These are phyloP conservation scores for Nakazawaea laoshanensis DNA, from an alignment of 805 yeast genomes.

Conservation along the genomic window DNA sequence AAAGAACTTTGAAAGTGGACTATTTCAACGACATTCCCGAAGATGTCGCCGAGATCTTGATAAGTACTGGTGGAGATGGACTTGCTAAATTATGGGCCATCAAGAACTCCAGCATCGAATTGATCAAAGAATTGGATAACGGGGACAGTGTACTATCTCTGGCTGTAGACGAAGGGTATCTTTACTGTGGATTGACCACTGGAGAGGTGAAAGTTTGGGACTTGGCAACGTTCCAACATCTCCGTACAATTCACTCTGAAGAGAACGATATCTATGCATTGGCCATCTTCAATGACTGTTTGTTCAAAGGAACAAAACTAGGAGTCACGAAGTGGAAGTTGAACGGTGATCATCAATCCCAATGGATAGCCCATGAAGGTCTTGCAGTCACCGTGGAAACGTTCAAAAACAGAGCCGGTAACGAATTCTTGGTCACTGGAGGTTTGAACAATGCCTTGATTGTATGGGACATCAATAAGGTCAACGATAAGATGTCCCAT, in stretches of 20 bases:
- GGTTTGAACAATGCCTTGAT: constrained; percentile 62
- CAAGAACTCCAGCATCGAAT: constrained; percentile 13
- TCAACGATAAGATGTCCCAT: constrained; percentile 12
- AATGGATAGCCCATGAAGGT: constrained; percentile 48
- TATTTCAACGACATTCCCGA: constrained; percentile 17
- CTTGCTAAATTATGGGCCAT: constrained; percentile 72
- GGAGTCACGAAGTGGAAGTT: constrained; percentile 46
- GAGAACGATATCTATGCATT: constrained; percentile 53
- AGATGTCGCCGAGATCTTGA: constrained; percentile 28
- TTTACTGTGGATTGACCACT: constrained; percentile 75
- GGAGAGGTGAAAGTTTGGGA: constrained; percentile 85
- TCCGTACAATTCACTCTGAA: constrained; percentile 32
- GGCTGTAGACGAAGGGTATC: constrained; percentile 51
- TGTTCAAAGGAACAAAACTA: constrained; percentile 52
- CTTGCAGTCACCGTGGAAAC: constrained; percentile 50
- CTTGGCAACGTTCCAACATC: constrained; percentile 66
- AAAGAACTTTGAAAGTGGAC: constrained; percentile 13
- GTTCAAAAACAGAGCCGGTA: constrained; percentile 30
- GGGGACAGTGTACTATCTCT: constrained; percentile 68
- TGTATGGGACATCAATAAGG: constrained; percentile 53
- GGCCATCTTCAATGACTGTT: constrained; percentile 43
- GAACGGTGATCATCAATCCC: constrained; percentile 30
- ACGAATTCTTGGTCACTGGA: constrained; percentile 52
- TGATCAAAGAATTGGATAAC: constrained; percentile 41
- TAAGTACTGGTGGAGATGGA: constrained; percentile 91